Conservation (phyloP, 2,329 filamentous ascomycete species). For the Penicillium sclerotiorum region DNA sequence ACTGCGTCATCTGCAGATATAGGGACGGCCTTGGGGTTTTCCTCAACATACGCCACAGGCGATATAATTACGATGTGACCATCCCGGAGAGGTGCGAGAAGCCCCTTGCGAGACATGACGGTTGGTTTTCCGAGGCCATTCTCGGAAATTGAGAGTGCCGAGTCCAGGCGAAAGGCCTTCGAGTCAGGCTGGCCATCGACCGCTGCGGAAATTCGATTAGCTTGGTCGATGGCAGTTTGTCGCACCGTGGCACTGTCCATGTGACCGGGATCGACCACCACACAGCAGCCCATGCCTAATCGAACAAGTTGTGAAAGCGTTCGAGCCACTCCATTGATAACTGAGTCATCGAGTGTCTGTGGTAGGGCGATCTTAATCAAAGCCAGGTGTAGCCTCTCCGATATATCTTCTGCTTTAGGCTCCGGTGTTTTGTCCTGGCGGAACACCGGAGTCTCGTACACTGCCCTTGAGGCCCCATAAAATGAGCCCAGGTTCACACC, state of each 20-base stretch:
- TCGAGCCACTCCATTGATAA: slow-evolving; percentile 73
- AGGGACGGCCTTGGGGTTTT: slow-evolving; percentile 51
- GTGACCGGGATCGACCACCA: slow-evolving; percentile 74
- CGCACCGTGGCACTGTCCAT: slow-evolving; percentile 45
- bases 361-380: slow-evolving; percentile 81
- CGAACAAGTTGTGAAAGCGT: slow-evolving; percentile 82
- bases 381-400: slow-evolving; percentile 70
- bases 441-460: slow-evolving; percentile 64
- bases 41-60: slow-evolving; percentile 61
- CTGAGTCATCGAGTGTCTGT: slow-evolving; percentile 68
- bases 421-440: slow-evolving; percentile 53
- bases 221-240: slow-evolving; percentile 62
- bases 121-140: slow-evolving; percentile 36
- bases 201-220: slow-evolving; percentile 71
- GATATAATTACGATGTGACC: slow-evolving; percentile 73
- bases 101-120: slow-evolving; percentile 50
- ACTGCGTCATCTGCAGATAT: slow-evolving; percentile 67
- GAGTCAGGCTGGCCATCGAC: slow-evolving; percentile 70
- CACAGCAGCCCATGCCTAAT: slow-evolving; percentile 77
- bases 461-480: slow-evolving; percentile 60
- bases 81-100: slow-evolving; percentile 67
- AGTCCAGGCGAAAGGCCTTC: slow-evolving; percentile 69
- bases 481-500: slow-evolving; percentile 65
- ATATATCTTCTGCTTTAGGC: slow-evolving; percentile 38
- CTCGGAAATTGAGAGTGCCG: slow-evolving; percentile 49